These are phyloP conservation scores for Quercus lobata DNA, from an alignment of 331 rosid species.

Conservation along the genomic window DNA sequence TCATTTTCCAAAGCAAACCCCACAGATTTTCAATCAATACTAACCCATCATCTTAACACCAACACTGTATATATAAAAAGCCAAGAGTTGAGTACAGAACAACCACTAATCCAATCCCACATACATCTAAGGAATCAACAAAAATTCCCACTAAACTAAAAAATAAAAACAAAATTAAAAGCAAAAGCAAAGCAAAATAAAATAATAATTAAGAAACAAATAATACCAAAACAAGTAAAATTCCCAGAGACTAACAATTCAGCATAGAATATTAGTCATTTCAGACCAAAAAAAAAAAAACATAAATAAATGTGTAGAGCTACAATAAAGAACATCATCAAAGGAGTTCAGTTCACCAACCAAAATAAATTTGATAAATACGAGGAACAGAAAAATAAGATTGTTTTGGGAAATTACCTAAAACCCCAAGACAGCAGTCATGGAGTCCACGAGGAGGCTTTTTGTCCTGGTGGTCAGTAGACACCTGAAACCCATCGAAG, in stretches of 20 bases:
- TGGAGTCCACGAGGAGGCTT: conserved; percentile 65
- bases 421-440: conserved; percentile 83
- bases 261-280: not conserved
- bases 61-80: no score
- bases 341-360: not conserved
- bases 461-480: conserved; percentile 48
- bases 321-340: no score
- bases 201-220: not conserved
- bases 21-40: no score
- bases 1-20: not conserved
- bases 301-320: no score
- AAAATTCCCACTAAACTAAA: not conserved
- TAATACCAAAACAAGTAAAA: not conserved
- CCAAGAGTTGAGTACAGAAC: not conserved
- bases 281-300: not conserved
- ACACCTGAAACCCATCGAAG: conserved; percentile 60
- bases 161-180: conserved; percentile 1
- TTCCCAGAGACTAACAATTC: not conserved
- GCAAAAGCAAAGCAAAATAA: not conserved
- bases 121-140: not conserved
- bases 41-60: no score
- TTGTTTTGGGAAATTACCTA: conserved; percentile 35
- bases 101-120: not conserved
- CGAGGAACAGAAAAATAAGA: not conserved
- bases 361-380: not conserved